phyloP scores from a whole-genome alignment of 768 basidiomycete species.

The Macrolepiota dolichaula region DNA sequence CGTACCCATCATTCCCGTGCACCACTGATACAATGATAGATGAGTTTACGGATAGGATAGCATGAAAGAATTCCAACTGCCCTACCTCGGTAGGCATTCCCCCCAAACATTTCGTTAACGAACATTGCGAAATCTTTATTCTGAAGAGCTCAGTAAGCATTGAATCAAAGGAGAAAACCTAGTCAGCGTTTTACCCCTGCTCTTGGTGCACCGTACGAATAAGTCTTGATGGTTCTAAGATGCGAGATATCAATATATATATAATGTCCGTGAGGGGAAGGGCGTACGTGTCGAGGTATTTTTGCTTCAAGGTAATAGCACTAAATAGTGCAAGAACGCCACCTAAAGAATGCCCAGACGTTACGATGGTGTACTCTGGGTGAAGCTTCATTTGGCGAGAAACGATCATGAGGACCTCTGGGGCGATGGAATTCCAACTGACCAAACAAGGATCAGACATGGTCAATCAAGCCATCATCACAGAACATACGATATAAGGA shows the following conservation, averaged over 20 bases:
- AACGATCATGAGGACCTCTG: slow-evolving; percentile 35
- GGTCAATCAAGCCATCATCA: neutral
- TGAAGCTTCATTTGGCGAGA: slow-evolving; percentile 30
- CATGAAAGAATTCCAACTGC: neutral
- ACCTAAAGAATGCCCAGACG: slow-evolving; percentile 53
- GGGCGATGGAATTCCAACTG: slow-evolving; percentile 50
- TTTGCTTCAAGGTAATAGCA: slow-evolving; percentile 39
- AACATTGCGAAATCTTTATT: slow-evolving; percentile 43
- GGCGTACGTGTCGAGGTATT: slow-evolving; percentile 34
- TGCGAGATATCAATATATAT: neutral
- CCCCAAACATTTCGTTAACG: slow-evolving; percentile 38
- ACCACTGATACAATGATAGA: slow-evolving; percentile 32
- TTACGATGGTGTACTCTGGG: slow-evolving; percentile 37
- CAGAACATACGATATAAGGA: slow-evolving; percentile 40
- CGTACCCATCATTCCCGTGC: slow-evolving; percentile 47
- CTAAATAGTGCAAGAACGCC: slow-evolving; percentile 48
- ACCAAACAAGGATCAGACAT: neutral
- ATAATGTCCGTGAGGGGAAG: neutral
- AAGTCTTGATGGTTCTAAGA: slow-evolving; percentile 33
- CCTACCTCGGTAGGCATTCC: slow-evolving; percentile 40
- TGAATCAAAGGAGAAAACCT: neutral
- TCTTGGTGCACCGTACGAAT: slow-evolving; percentile 50
- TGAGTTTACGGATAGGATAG: neutral
- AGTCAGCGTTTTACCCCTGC: slow-evolving; percentile 33
- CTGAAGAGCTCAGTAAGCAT: slow-evolving; percentile 19